Evolutionary conservation across 306 rosid species (phyloP), one percentile per base, ranked within the genome.

Genomic region (Astragalus glycyphyllos): DNA sequence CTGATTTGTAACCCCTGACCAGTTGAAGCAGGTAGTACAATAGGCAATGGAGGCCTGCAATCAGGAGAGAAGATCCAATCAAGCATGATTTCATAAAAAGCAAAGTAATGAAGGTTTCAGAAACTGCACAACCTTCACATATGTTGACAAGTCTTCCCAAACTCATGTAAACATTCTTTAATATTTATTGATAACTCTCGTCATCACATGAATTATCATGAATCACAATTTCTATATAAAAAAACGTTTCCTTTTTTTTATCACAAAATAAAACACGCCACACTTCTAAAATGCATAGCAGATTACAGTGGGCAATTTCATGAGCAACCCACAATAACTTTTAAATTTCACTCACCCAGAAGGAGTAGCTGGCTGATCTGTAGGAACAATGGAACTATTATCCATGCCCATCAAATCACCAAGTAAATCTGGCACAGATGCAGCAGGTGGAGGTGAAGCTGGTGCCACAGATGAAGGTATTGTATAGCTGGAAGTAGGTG

Each of bases 1-100:
- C 97, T 94, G 85, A 94, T 83, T 88, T 94, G 99, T 71, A 94
- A 85, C 71, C 97, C 99, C 79, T 91, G 96, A 74, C 96, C 97
- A 51, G 96, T 75, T 66, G 92, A 87, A 59, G 90, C 89, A 56
- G 89, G 91, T 46, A 91, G 84, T 71, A 94, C 23, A 68, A 94
- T 59, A 65, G 97, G 96, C 91, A 89, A 73, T 12, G 97, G 96
- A 57, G 96, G 90, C 69, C 97, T 91, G 88, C 85, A 81, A 73
- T 14, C 55, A 53, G 78, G 31, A 72, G 58, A 78, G 46, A 69
- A 69, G 65, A 81, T 56, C 65, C 54, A 62, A 78, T 71, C 68
- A 48, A 77, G 79, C 60, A 40, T 44, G 50, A 60, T 32, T 59
- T 2, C 29, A 79, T 7, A 51, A 55, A 68, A 47, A 38, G 49